Percentiles rank a stretch among this genome's conserved stretches.
These are phyloP conservation scores for Ophiocytium majus DNA, from an alignment of 352 stramenopile genomes.

Conservation along the genomic window DNA sequence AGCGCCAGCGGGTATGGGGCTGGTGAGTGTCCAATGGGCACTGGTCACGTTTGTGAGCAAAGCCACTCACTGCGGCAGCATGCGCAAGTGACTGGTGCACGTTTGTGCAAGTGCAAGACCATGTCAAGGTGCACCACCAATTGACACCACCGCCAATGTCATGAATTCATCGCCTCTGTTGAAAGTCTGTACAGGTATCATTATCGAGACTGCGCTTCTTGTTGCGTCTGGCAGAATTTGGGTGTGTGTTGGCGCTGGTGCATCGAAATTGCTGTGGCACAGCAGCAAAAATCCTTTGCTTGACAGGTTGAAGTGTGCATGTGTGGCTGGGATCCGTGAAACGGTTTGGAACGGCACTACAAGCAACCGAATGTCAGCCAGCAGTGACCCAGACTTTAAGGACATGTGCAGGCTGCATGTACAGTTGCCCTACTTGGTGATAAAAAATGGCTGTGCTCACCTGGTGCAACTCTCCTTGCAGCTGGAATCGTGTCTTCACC, in stretches of 20 bases:
- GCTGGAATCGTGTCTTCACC: conserved; percentile 55
- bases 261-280: too few relatives aligned
- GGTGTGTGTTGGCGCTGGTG: too few relatives aligned
- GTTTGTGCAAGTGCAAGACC: background rate
- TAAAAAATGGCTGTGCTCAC: background rate
- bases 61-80: background rate
- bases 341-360: background rate
- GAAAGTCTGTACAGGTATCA: too few relatives aligned
- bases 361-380: background rate
- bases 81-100: too few relatives aligned
- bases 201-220: too few relatives aligned
- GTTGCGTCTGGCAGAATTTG: too few relatives aligned
- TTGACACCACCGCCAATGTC: too few relatives aligned
- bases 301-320: too few relatives aligned
- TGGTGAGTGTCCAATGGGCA: background rate
- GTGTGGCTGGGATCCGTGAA: too few relatives aligned
- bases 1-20: background rate
- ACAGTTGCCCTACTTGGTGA: background rate
- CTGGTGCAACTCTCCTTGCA: conserved; percentile 44
- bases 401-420: background rate
- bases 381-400: background rate
- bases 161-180: too few relatives aligned
- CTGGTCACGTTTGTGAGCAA: background rate
- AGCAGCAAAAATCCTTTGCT: too few relatives aligned
- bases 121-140: too few relatives aligned